Conservation (phyloP, 768 basidiomycete species). For the Clathrus columnatus region DNA sequence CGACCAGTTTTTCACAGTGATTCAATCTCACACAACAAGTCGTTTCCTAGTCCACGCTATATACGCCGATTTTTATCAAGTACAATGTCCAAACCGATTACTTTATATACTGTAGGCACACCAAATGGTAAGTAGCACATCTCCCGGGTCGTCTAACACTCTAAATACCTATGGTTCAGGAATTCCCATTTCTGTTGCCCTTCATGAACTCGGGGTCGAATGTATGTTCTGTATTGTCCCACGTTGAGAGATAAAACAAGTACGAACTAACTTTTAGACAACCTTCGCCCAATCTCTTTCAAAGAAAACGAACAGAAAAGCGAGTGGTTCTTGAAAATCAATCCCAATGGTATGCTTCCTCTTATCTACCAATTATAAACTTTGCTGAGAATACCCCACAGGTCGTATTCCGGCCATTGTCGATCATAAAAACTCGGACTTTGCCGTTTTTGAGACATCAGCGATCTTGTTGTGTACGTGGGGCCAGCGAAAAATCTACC, state of each 20-base stretch:
- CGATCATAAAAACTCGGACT: not conserved
- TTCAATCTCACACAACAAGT: not conserved
- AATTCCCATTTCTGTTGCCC: not conserved
- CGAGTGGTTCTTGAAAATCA: constrained; percentile 11
- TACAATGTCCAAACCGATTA: not conserved
- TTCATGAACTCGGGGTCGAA: constrained; percentile 2
- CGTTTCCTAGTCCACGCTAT: not conserved
- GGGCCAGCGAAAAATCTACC: not conserved
- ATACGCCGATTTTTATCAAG: not conserved
- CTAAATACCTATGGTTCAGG: not conserved
- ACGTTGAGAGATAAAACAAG: no score
- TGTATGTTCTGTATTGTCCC: no score
- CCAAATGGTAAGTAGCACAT: not conserved
- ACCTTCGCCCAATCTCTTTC: constrained; percentile 2
- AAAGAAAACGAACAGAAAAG: constrained; percentile 8
- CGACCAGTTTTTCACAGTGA: not conserved
- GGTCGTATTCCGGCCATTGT: constrained; percentile 16
- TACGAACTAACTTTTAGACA: not conserved
- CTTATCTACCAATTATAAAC: no score
- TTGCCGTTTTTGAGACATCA: not conserved
- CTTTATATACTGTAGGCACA: not conserved
- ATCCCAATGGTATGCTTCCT: constrained; percentile 7
- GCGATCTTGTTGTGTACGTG: constrained; percentile 21
- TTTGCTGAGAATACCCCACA: not conserved
- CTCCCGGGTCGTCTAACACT: not conserved